Conservation (phyloP, 1,139 yeast genomes). For the Pichia kudriavzevii region DNA sequence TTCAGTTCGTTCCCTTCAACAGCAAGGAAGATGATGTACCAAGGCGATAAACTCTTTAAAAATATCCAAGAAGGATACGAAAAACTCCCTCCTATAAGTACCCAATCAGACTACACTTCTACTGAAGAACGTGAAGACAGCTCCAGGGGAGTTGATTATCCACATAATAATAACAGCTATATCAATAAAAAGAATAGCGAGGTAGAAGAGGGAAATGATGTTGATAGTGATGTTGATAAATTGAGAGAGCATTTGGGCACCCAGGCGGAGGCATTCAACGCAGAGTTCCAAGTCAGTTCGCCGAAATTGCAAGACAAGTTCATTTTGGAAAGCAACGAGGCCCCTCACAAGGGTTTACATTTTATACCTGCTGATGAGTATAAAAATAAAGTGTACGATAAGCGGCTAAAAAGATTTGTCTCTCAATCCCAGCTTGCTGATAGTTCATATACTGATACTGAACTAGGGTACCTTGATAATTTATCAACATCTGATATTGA, state of each 20-base stretch:
- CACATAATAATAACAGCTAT: background rate
- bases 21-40: conserved; percentile 17
- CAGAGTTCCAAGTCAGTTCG: conserved; percentile 8
- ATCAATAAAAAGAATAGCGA: no score
- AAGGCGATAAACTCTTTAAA: conserved; percentile 22
- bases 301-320: conserved; percentile 9
- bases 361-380: conserved; percentile 28
- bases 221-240: background rate
- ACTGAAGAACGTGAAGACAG: conserved; percentile 12
- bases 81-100: no score
- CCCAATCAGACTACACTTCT: conserved; percentile 24
- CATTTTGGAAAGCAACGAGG: conserved; percentile 2
- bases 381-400: conserved; percentile 25
- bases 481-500: background rate
- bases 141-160: background rate
- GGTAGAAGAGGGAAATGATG: background rate
- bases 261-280: conserved; percentile 4
- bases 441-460: conserved; percentile 4
- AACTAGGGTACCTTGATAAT: conserved; percentile 1
- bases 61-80: conserved; percentile 17
- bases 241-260: conserved; percentile 3
- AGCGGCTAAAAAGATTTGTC: conserved; percentile 21
- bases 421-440: conserved; percentile 15
- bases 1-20: conserved; percentile 17
- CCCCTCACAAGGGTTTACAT: conserved; percentile 22